A percentile compares a stretch with the other conserved stretches of the same genome.
phyloP scores from a whole-genome alignment of 176 grass and related monocot genomes.

The Phoenix roebelenii region DNA sequence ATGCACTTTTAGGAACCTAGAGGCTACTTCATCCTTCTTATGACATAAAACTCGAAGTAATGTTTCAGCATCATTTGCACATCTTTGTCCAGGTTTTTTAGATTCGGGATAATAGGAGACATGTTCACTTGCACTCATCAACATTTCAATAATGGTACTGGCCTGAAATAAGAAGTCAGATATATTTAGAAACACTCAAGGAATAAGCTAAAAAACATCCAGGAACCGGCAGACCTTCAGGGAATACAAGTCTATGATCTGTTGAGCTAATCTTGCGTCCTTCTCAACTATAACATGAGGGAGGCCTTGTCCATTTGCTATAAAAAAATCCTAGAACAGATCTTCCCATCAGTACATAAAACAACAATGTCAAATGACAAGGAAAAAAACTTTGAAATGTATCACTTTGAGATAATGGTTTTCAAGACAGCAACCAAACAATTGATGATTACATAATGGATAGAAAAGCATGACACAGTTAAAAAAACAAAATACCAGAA shows the following conservation, averaged over 20 bases:
- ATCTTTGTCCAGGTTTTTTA: slow-evolving; percentile 27
- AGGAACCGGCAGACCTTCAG: slow-evolving; percentile 42
- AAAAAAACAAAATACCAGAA: too few species aligned
- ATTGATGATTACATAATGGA: too few species aligned
- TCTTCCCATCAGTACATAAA: background rate
- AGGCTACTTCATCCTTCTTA: slow-evolving; percentile 75
- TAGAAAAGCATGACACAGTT: too few species aligned
- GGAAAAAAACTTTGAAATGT: too few species aligned
- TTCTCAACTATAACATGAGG: slow-evolving; percentile 58
- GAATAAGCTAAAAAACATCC: background rate
- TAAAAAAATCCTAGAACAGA: slow-evolving; percentile 73
- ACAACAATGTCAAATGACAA: too few species aligned
- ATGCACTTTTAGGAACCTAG: slow-evolving; percentile 72
- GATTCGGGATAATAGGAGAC: slow-evolving; percentile 34
- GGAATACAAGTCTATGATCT: slow-evolving; percentile 69
- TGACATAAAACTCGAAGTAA: slow-evolving; percentile 89
- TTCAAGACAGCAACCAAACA: too few species aligned
- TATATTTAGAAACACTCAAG: slow-evolving; percentile 6
- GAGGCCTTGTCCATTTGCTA: slow-evolving; percentile 91
- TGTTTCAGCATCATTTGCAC: slow-evolving; percentile 59
- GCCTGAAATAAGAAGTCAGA: slow-evolving; percentile 41
- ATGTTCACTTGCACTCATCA: slow-evolving; percentile 72
- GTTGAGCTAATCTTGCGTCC: slow-evolving; percentile 52
- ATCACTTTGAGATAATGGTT: too few species aligned
- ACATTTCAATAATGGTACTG: slow-evolving; percentile 61